Base-by-base conservation (phyloP, 208 protist species). In the Trypanosoma lewisi region DNA sequence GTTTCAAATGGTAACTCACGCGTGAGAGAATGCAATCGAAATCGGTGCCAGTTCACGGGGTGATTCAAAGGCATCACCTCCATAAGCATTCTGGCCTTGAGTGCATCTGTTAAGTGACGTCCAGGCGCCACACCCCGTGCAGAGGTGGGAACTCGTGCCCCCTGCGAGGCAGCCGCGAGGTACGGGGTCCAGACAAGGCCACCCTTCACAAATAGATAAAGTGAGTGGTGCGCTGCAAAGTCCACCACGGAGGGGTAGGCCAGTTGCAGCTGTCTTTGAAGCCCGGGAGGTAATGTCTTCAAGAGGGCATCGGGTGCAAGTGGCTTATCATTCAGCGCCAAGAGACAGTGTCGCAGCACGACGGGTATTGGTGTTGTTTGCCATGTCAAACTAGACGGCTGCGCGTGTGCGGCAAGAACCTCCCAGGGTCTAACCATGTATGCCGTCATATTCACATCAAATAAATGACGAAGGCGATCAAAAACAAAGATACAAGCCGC, bases 401-500 rank as follows among this genome's bases (percentile, higher is more conserved):
- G 75, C 41, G 76, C 80, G 34, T 69, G 58, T 12, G 57, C 50
- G 2, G 74, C 53, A 34, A 93, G 73, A 12, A 83, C 76, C 16
- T 74, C 56, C 87, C 90, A 96, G 53, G 79, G 83, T 2, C 84
- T 75, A 37, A 89, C 77, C 25, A 39, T 68, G 27, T 62, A 75
- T 0, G 30, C 63, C 4, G 51, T 49, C 28, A 91, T 62, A 27
- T 83, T 73, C 33, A 96, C 91, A 63, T 93, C 86, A 63, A 90
- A 96, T 17, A 88, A 25, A 69, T 94, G 85, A 14, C 87, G 82
- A 36, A 94, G 66, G 23, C 91, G 80, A 62, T 96, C 91, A 58
- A 92, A 83, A 37, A 93, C 36, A 16, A 96, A 62, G 50, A 96
- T 77, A 31, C 36, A 66, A 11, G 70, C 70, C 2, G 49, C 48